Base-by-base conservation (phyloP, 441 rosid species). In the Hura crepitans region DNA sequence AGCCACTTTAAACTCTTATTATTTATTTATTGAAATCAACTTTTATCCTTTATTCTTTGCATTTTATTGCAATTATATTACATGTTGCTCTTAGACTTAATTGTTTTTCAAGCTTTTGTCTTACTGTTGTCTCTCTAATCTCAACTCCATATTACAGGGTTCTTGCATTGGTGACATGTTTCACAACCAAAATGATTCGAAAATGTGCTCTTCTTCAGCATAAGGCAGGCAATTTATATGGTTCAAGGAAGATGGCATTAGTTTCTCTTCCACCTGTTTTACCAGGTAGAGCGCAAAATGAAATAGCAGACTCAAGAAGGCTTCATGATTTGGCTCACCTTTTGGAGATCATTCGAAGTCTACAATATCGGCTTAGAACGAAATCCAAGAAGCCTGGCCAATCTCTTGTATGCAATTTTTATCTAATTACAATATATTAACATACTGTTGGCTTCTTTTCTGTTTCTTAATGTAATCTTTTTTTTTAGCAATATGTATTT, bases 181-280 rank as follows among this genome's bases (percentile, higher is more conserved):
- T 96, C 77, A 86, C 94, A 14, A 93, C 93, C 80, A 88, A 90
- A 80, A 83, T 93, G 88, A 91, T 96, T 79, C 89, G 82, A 62
- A 84, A 79, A 57, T 89, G 83, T 84, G 97, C 94, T 65, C 74
- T 86, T 39, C 81, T 82, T 68, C 87, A 85, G 82, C 87, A 81
- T 70, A 85, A 85, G 80, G 81, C 75, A 77, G 84, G 81, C 76
- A 82, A 68, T 59, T 70, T 81, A 53, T 81, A 79, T 68, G 84
- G 83, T 65, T 69, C 75, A 62, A 72, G 76, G 71, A 77, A 76
- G 77, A 73, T 75, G 28, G 66, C 20, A 15, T 46, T 84, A 74
- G 85, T 84, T 78, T 78, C 86, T 75, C 89, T 91, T 80, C 89
- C 89, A 49, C 77, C 90, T 60, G 69, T 78, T 78, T 74, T 80